These are phyloP conservation scores for Mycosphaerella arachidis DNA, from an alignment of 2,329 filamentous ascomycete species.

Conservation along the genomic window DNA sequence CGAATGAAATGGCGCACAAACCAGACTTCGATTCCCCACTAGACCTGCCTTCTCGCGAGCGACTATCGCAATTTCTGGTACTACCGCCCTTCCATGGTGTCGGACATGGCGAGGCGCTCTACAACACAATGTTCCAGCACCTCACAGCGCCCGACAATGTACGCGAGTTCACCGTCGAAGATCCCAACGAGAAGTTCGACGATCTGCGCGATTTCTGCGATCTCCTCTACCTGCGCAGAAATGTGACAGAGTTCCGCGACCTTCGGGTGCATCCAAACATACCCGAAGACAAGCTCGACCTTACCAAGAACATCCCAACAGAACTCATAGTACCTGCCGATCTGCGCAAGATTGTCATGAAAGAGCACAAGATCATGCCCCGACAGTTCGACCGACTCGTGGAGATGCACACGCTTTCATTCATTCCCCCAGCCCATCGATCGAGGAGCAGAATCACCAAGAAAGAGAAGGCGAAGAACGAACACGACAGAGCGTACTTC, in stretches of 20 bases:
- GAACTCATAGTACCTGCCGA: slow-evolving; percentile 56
- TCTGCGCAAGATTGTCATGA: slow-evolving; percentile 54
- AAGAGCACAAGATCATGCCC: slow-evolving; percentile 64
- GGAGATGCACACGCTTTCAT: slow-evolving; percentile 67
- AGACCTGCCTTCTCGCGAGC: slow-evolving; percentile 67
- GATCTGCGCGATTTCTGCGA: slow-evolving; percentile 73
- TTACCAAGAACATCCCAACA: slow-evolving; percentile 47
- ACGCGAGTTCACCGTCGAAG: slow-evolving; percentile 84
- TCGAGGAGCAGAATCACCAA: slow-evolving; percentile 43
- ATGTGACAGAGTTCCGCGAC: slow-evolving; percentile 31
- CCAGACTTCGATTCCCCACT: slow-evolving; percentile 44
- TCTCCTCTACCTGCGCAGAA: slow-evolving; percentile 57
- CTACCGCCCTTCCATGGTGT: slow-evolving; percentile 79
- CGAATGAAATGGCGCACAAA: slow-evolving; percentile 15
- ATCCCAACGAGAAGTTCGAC: slow-evolving; percentile 84
- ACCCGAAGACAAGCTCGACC: slow-evolving; percentile 47
- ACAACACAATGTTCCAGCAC: slow-evolving; percentile 72
- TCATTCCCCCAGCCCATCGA: slow-evolving; percentile 49
- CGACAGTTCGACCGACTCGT: slow-evolving; percentile 72
- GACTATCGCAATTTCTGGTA: slow-evolving; percentile 91
- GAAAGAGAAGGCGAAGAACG: slow-evolving; percentile 46
- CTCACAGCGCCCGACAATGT: slow-evolving; percentile 60
- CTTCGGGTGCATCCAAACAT: slow-evolving; percentile 50
- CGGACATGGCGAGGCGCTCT: slow-evolving; percentile 75
- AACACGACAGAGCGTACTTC: slow-evolving; percentile 59